Evolutionary conservation across 2,329 filamentous ascomycete species (phyloP).

Genomic region (Pseudonectria foliicola): DNA sequence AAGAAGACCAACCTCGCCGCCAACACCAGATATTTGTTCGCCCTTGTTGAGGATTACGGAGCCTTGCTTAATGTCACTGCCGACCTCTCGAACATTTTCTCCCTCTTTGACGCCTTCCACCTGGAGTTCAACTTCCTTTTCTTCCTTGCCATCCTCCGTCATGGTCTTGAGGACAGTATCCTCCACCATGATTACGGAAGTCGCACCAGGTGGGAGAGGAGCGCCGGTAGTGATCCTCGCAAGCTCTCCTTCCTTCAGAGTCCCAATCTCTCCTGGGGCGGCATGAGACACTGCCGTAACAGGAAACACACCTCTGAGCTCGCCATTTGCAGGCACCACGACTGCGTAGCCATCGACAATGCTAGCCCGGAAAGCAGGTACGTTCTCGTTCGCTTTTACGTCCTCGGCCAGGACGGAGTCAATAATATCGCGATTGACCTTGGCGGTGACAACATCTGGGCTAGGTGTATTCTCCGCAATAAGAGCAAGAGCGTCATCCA

Average conservation of each 20-base stretch:
- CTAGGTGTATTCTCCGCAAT: constrained; percentile 68
- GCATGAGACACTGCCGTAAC: constrained; percentile 85
- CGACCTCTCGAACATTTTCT: constrained; percentile 87
- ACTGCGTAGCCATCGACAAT: constrained; percentile 97
- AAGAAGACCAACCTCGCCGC: constrained; percentile 85
- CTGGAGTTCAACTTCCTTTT: constrained; percentile 80
- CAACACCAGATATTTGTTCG: constrained; percentile 75
- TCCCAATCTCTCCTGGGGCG: constrained; percentile 57
- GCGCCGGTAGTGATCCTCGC: constrained; percentile 93
- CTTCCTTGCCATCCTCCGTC: constrained; percentile 76
- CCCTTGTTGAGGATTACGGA: constrained; percentile 67
- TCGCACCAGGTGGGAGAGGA: constrained; percentile 79
- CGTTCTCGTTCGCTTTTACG: constrained; percentile 70
- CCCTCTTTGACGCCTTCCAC: constrained; percentile 66
- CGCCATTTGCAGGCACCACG: constrained; percentile 55
- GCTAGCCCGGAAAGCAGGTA: constrained; percentile 89
- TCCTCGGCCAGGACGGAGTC: constrained; percentile 78
- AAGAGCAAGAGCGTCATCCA: constrained; percentile 68
- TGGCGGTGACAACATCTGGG: constrained; percentile 47
- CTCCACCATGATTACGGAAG: constrained; percentile 87
- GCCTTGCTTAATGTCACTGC: constrained; percentile 72
- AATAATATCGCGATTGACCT: constrained; percentile 60
- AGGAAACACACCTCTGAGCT: constrained; percentile 73
- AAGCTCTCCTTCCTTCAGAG: constrained; percentile 66
- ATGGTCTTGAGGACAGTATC: constrained; percentile 72